Base-by-base conservation (phyloP, 2,329 filamentous ascomycete species). In the Xenoacremonium recifei region DNA sequence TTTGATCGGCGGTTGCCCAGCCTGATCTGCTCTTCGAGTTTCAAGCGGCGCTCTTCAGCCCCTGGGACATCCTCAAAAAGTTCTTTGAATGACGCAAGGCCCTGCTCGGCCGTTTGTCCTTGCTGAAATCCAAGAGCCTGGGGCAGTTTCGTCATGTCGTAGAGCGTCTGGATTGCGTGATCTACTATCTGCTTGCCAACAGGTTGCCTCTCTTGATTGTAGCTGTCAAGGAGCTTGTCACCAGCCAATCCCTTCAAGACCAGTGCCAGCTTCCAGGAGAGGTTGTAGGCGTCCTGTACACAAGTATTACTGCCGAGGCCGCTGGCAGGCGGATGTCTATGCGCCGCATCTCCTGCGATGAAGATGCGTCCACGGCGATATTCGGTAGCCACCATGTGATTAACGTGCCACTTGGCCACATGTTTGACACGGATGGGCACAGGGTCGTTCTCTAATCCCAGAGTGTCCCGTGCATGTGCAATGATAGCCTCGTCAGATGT, bases 291-390 rank as follows among this genome's bases (percentile, higher is more conserved):
- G 48, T 79, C 76, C 52, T 77, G 73, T 21, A 79, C 73, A 47
- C 77, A 80, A 1, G 77, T 81, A 51, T 81, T 81, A 29, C 71
- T 76, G 4, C 77, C 77, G 0, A 80, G 65, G 0, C 76, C 79
- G 51, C 79, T 77, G 13, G 73, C 63, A 0, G 78, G 78, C 1
- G 78, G 77, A 51, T 81, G 77, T 2, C 77, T 69, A 51, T 82
- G 77, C 1, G 75, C 73, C 0, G 77, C 74, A 44, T 82, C 78
- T 13, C 78, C 77, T 7, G 81, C 62, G 45, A 47, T 29, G 4
- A 51, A 30, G 6, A 32, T 34, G 17, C 47, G 45, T 10, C 47
- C 47, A 3, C 29, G 25, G 4, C 43, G 46, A 15, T 48, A 48
- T 20, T 47, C 43, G 7, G 37, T 46, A 3, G 46, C 46, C 16